phyloP scores from a whole-genome alignment of 129 eudicot genomes.

The Chrysanthemum makinoi region DNA sequence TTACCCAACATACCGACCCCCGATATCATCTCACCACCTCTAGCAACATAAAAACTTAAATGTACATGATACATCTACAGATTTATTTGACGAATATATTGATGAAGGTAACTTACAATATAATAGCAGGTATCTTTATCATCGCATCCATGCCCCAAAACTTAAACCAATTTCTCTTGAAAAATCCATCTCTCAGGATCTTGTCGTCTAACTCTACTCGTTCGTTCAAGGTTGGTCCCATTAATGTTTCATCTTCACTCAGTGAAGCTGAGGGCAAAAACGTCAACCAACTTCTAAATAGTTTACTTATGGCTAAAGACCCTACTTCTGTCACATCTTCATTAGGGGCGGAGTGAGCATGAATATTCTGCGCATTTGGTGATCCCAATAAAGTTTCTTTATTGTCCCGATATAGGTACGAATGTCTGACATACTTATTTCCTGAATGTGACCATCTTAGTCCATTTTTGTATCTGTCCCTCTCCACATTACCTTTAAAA shows the following conservation, averaged over 20 bases:
- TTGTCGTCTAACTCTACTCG: slow-evolving; percentile 26
- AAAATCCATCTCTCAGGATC: slow-evolving; percentile 29
- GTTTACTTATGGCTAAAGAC: slow-evolving; percentile 45
- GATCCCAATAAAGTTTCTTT: slow-evolving; percentile 46
- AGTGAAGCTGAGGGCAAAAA: slow-evolving; percentile 41
- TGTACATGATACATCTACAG: background rate
- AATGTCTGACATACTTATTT: slow-evolving; percentile 40
- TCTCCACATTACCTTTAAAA: slow-evolving; percentile 40
- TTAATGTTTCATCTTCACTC: slow-evolving; percentile 34
- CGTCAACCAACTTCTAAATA: slow-evolving; percentile 56
- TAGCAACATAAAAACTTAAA: background rate
- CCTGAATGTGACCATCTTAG: slow-evolving; percentile 39
- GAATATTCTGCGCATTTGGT: slow-evolving; percentile 33
- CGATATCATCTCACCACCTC: too few species aligned
- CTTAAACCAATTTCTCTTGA: slow-evolving; percentile 42
- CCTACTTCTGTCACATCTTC: slow-evolving; percentile 27
- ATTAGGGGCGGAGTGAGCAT: slow-evolving; percentile 32
- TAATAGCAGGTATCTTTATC: slow-evolving; percentile 48
- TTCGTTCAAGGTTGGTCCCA: slow-evolving; percentile 25
- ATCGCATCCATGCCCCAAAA: slow-evolving; percentile 61
- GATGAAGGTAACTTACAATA: slow-evolving; percentile 49
- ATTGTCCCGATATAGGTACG: slow-evolving; percentile 42
- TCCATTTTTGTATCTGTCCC: slow-evolving; percentile 43
- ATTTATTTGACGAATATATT: background rate
- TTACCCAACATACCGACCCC: too few species aligned